Conservation (phyloP, 352 stramenopile species). For the Aphanomyces astaci region DNA sequence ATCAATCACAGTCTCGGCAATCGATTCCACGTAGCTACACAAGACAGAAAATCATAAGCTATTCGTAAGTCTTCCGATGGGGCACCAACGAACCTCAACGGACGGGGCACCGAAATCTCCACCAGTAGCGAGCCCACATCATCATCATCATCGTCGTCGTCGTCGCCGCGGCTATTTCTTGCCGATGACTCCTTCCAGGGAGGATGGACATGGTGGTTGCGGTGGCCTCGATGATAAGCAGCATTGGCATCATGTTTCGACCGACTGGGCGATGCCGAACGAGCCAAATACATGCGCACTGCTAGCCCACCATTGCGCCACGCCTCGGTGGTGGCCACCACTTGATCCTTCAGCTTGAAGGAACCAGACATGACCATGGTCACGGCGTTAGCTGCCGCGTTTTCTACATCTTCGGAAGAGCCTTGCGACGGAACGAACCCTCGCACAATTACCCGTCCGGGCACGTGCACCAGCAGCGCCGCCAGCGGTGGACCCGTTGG, state of each 20-base stretch:
- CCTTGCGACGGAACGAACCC: background rate
- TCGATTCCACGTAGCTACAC: constrained; percentile 9
- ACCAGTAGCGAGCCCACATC: background rate
- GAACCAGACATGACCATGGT: background rate
- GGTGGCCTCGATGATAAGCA: no score
- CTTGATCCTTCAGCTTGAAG: background rate
- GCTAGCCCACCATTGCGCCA: background rate
- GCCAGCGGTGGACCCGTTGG: background rate
- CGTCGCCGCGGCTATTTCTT: no score
- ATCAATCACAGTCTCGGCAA: background rate
- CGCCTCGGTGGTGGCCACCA: background rate
- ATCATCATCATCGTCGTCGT: background rate
- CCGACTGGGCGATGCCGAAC: no score
- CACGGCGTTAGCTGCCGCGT: no score
- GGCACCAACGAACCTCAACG: background rate
- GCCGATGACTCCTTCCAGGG: no score
- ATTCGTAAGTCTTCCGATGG: no score
- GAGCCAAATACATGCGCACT: background rate
- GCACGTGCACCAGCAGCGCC: constrained; percentile 1
- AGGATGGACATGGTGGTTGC: no score
- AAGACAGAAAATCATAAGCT: no score
- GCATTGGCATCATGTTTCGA: no score
- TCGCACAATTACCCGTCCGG: constrained; percentile 1
- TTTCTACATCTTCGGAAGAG: no score
- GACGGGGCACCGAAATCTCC: background rate